Base-by-base conservation (phyloP, 129 eudicot species). In the Lonicera japonica region DNA sequence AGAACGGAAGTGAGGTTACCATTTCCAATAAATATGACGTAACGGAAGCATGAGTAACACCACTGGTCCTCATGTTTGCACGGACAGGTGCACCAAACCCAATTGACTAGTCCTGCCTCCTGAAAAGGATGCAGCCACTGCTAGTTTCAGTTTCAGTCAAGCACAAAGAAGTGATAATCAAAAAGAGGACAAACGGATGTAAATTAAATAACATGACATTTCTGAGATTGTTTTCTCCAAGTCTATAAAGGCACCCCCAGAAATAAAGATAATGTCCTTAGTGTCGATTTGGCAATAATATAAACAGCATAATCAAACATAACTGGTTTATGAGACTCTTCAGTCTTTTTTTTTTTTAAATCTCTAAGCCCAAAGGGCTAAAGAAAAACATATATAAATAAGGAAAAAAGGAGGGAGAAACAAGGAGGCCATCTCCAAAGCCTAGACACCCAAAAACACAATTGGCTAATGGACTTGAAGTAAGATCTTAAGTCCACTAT, bases 11-110 rank as follows among this genome's bases (percentile, higher is more conserved):
- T 61, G 8, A 22, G 14, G 16, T n/a, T n/a, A 92, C 99, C 24
- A 90, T 92, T 61, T 88, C 99, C 70, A 92, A 71, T 65, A 92
- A 83, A 38, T 96, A 77, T 34, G 99, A 92, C n/a, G 96, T 80
- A 47, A 92, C 95, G 47, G 86, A 71, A 61, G 96, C 91, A 50
- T 70, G 75, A 29, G 88, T 92, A 53, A 86, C 80, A 34, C 87
- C 86, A 56, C 89, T 82, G 1, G 87, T 75, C 70, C 99, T 85
- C 96, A 92, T 92, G 75, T 92, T 92, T 64, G 99, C 91, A 57
- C 99, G 95, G 43, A 92, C 95, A 25, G 99, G 99, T 54, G 96
- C 99, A 58, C 96, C 99, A 74, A 92, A 92, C 5, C 99, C 99
- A 70, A 92, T 92, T 25, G 99, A 92, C 61, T 96, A 85, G 58